These are phyloP conservation scores for Strigomonas galati DNA, from an alignment of 208 protist species.

Conservation along the genomic window DNA sequence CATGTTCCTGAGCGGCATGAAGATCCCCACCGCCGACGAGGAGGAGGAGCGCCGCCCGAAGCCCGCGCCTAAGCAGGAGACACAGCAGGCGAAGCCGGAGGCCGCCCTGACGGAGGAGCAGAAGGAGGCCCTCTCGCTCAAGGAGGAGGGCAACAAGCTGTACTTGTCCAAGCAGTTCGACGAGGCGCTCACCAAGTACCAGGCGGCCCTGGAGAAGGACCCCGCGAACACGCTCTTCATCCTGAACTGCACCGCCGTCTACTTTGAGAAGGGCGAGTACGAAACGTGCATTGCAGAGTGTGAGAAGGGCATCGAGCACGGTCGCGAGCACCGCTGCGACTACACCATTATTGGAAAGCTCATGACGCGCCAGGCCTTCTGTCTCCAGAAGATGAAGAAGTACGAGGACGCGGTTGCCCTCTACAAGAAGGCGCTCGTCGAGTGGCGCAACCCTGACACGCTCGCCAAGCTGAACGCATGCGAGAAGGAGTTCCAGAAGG, in stretches of 20 bases:
- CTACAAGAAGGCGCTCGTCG: slow-evolving; percentile 90
- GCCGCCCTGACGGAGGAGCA: slow-evolving; percentile 44
- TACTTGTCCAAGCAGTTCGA: slow-evolving; percentile 96
- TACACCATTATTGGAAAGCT: slow-evolving; percentile 92
- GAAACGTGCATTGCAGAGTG: slow-evolving; percentile 91
- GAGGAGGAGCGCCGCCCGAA: slow-evolving; percentile 44
- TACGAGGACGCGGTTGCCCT: slow-evolving; percentile 85
- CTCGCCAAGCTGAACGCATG: slow-evolving; percentile 85
- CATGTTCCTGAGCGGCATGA: slow-evolving; percentile 76
- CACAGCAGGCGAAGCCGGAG: slow-evolving; percentile 29
- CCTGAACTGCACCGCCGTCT: slow-evolving; percentile 90
- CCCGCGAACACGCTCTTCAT: slow-evolving; percentile 87
- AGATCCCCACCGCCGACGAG: slow-evolving; percentile 58
- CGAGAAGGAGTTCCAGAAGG: slow-evolving; percentile 88
- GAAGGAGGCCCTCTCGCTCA: slow-evolving; percentile 71
- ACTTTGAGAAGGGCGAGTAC: slow-evolving; percentile 93
- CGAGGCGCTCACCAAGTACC: slow-evolving; percentile 88
- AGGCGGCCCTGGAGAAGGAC: slow-evolving; percentile 78
- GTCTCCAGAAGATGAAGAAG: slow-evolving; percentile 78
- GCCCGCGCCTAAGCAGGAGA: slow-evolving; percentile 25
- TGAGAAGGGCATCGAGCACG: slow-evolving; percentile 87
- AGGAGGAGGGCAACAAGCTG: slow-evolving; percentile 93
- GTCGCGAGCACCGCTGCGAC: slow-evolving; percentile 86
- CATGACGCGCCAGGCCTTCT: slow-evolving; percentile 88
- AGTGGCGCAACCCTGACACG: slow-evolving; percentile 92